Conservation (phyloP, 805 yeast genomes). For the Schwanniomyces vanrijiae region DNA sequence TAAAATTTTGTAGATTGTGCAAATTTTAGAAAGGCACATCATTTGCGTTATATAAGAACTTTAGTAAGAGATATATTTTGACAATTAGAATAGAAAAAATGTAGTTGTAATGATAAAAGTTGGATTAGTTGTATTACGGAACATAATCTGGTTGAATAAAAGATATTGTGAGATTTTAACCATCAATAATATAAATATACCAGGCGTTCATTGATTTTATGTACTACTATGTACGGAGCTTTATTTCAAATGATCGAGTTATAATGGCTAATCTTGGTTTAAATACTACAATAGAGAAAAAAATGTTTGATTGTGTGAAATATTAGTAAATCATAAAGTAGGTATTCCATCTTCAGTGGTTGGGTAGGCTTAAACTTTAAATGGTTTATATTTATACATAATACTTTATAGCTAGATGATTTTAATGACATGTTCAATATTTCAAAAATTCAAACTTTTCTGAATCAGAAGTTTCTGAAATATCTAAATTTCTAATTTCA, state of each 20-base stretch:
- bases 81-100: slow-evolving; percentile 39
- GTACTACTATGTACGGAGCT: slow-evolving; percentile 41
- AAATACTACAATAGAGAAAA: slow-evolving; percentile 26
- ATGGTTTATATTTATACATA: no score
- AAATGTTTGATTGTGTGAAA: slow-evolving; percentile 5
- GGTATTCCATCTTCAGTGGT: not conserved
- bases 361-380: not conserved
- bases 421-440: no score
- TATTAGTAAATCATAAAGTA: slow-evolving; percentile 2
- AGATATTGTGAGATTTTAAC: slow-evolving; percentile 37
- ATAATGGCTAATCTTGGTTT: slow-evolving; percentile 3
- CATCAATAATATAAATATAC: slow-evolving; percentile 44
- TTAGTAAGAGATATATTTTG: slow-evolving; percentile 29
- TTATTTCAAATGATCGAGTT: slow-evolving; percentile 30
- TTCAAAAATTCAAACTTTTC: not conserved
- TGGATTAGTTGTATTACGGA: slow-evolving; percentile 35
- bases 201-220: slow-evolving; percentile 40
- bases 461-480: not conserved
- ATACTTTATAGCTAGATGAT: no score
- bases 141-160: slow-evolving; percentile 35
- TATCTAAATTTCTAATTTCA: not conserved
- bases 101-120: slow-evolving; percentile 35
- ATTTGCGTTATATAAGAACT: slow-evolving; percentile 38
- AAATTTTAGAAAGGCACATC: slow-evolving; percentile 35
- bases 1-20: slow-evolving; percentile 25